Percentiles rank a stretch among this genome's conserved stretches.
Evolutionary conservation across 2,329 filamentous ascomycete species (phyloP).

Genomic region (Cytospora mali): DNA sequence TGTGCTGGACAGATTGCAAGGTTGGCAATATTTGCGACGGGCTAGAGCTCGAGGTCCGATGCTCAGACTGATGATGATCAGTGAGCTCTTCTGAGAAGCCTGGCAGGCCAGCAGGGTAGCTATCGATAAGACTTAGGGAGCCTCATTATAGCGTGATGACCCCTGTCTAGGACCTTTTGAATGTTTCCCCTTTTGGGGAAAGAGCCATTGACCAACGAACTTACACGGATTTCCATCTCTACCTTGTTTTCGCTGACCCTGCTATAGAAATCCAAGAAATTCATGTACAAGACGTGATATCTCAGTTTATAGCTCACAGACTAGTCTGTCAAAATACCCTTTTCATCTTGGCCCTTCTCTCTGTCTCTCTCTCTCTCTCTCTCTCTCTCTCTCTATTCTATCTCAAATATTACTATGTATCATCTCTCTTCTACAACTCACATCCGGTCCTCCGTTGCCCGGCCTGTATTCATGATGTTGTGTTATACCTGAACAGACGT

Average conservation of each 20-base stretch:
- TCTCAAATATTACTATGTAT: too few species aligned
- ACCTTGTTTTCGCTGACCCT: background rate
- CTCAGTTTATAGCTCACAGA: too few species aligned
- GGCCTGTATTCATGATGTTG: too few species aligned
- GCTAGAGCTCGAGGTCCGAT: background rate
- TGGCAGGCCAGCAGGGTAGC: background rate
- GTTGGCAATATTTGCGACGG: background rate
- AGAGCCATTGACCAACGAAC: background rate
- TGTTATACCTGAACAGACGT: too few species aligned
- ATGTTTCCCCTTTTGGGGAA: background rate
- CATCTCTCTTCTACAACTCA: too few species aligned
- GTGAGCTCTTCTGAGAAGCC: background rate
- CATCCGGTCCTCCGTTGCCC: too few species aligned
- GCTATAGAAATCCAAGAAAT: background rate
- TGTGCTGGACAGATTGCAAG: background rate
- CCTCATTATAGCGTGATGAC: background rate
- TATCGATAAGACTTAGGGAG: background rate
- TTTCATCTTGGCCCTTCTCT: too few species aligned
- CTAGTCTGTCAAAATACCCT: too few species aligned
- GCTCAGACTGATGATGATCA: constrained; percentile 7
- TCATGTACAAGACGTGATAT: too few species aligned
- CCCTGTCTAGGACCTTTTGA: background rate
- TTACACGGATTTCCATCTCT: background rate
- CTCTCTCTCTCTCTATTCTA: too few species aligned
- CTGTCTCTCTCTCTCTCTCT: too few species aligned